Evolutionary conservation across 257 asterid species (phyloP), one percentile per base, ranked within the genome.

Genomic region (Agastache rugosa): DNA sequence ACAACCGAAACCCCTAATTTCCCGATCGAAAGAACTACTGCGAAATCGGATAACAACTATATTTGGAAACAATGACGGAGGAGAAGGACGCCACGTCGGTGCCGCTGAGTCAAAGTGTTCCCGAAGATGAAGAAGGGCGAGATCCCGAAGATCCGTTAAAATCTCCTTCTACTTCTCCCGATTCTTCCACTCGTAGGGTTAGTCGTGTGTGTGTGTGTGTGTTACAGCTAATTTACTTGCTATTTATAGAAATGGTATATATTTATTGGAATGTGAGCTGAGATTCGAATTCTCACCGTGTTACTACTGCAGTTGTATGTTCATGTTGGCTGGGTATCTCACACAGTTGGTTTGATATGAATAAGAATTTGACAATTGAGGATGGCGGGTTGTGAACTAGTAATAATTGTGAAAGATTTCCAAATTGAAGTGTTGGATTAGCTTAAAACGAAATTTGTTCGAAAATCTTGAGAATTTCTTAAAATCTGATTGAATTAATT

Each of bases 161-260:
- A 87, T 81, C 96, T 75, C 75, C 93, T 58, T 87, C 96, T 12
- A 44, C 66, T 80, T 67, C 93, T 54, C 79, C 96, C 44, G 90
- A 86, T 86, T 92, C 97, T 63, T 90, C 96, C 74, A 90, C 96
- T 69, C 93, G 96, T 39, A 83, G 84, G 88, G 97, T 90, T 61
- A 16, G 87, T 74, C 19, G 19, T 1, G 8, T 8, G 29, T 19
- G 14, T 19, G 60, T 20, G 60, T 20, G 54, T 63, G 6, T 58
- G 17, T 37, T 39, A 35, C 19, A 9, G 62, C 69, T 35, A 5
- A 41, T 47, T 71, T 51, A 22, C 22, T 11, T 69, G 6, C 12
- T 11, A 16, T 44, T 6, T 14, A 20, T 63, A 14, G 47, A 35
- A 35, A 34, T 62, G 11, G 12, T 34, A 4, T 64, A 11, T 20